Evolutionary conservation across 345 rosid genomes (phyloP), one percentile per base, ranked within the genome.

Genomic region (Kandelia obovata): DNA sequence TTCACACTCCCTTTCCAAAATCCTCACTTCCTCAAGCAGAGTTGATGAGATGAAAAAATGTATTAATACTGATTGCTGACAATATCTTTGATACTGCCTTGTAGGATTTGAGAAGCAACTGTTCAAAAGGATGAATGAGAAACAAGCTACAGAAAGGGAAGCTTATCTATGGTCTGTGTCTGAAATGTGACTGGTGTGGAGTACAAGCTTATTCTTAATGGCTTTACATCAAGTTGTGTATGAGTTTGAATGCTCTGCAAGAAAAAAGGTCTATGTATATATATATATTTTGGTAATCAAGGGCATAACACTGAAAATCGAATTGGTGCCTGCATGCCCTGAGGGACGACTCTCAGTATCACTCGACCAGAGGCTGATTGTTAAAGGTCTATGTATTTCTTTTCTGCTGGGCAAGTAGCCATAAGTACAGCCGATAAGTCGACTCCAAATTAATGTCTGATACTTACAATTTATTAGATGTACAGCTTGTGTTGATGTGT

Each of bases 131-230:
- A 20, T 21, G 35, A 95, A 87, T 47, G 96, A 95, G 79, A 95
- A 84, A 65, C 80, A 67, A 74, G 99, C 99, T 35, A 88, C 96
- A 0, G 93, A 95, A 70, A 82, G 73, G 71, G 99, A 95, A 77
- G 98, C 98, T 53, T 95, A 92, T 73, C 86, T 92, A 5, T 95
- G 99, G 99, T 82, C 97, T 7, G 96, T 90, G 16, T 75, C 99
- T 1, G 99, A 95, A 39, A 92, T 92, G 99, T 95, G 72, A 88
- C 32, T 19, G 25, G 0, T 11, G 17, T 55, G 69, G 31, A 32
- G 52, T 23, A 1, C 59, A 16, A 25, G 31, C 17, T 56, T 56
- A n/a, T 56, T 56, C 59, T 56, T 21, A 25, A 27, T 56, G 59
- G 31, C 9, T 21, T 25, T 9, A 5, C 25, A 5, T 25, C 59